phyloP scores from a whole-genome alignment of 2,329 filamentous ascomycete genomes.

The Aspergillus thermomutatus region DNA sequence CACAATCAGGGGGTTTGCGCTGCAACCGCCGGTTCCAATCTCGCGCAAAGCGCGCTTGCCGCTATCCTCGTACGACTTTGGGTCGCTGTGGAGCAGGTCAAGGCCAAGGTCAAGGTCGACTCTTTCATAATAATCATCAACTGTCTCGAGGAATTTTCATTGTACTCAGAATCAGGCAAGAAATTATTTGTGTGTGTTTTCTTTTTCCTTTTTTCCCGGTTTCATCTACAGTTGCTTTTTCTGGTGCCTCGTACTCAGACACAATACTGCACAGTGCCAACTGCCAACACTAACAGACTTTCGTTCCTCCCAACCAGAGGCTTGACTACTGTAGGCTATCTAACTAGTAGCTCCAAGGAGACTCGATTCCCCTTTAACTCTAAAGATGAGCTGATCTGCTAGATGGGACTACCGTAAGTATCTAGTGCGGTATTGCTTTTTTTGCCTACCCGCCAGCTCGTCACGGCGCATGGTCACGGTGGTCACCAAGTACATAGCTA shows the following conservation, averaged over 20 bases:
- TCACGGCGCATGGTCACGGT: neutral
- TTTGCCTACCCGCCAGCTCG: neutral
- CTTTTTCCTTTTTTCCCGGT: neutral
- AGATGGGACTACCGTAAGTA: too few relatives aligned
- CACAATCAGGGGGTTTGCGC: constrained; percentile 31
- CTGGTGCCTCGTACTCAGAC: neutral
- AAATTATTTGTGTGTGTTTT: neutral
- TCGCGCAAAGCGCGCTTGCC: constrained; percentile 41
- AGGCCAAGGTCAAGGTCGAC: too few relatives aligned
- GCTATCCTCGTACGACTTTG: constrained; percentile 14
- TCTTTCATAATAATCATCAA: neutral
- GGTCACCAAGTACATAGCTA: neutral
- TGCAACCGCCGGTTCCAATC: constrained; percentile 28
- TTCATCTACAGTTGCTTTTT: neutral
- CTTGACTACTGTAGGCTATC: neutral
- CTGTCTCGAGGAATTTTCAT: neutral
- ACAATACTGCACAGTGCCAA: neutral
- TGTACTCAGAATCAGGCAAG: neutral
- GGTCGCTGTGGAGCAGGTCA: neutral
- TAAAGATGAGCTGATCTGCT: neutral
- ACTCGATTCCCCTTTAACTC: neutral
- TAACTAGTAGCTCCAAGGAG: neutral
- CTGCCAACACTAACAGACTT: neutral
- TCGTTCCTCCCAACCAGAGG: neutral
- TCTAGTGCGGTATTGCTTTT: neutral